A percentile compares a stretch with the other conserved stretches of the same genome.
Evolutionary conservation across 306 rosid species (phyloP).

Genomic region (Cicer judaicum): DNA sequence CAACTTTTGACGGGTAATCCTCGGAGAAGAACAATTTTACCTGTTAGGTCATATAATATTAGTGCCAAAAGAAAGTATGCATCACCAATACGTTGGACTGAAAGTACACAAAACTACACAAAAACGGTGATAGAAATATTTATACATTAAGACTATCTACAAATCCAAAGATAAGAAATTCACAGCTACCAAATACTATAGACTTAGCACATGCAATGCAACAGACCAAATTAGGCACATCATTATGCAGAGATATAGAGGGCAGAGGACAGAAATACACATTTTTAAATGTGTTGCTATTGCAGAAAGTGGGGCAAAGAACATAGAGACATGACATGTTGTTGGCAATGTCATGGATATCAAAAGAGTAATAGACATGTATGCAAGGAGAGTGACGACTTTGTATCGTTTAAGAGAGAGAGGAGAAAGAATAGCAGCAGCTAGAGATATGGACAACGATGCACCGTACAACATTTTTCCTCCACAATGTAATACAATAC

Average conservation of each 20-base stretch:
- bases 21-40: constrained; percentile 63
- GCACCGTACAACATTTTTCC: neutral
- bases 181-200: neutral
- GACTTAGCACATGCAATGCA: neutral
- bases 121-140: constrained; percentile 10
- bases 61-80: constrained; percentile 20
- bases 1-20: constrained; percentile 67
- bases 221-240: neutral
- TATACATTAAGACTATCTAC: neutral
- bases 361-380: neutral
- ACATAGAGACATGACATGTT: neutral
- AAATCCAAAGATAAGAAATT: constrained; percentile 9
- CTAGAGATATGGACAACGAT: neutral
- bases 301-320: constrained; percentile 7
- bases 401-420: neutral
- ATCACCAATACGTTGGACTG: constrained; percentile 17
- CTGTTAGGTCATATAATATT: constrained; percentile 44
- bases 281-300: neutral
- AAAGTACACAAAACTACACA: neutral
- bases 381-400: neutral
- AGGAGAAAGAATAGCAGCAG: neutral
- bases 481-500: neutral
- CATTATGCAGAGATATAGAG: neutral
- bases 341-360: neutral
- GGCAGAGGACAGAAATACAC: neutral